Base-by-base conservation (phyloP, 768 basidiomycete species). In the Xerocomus potaroensis region DNA sequence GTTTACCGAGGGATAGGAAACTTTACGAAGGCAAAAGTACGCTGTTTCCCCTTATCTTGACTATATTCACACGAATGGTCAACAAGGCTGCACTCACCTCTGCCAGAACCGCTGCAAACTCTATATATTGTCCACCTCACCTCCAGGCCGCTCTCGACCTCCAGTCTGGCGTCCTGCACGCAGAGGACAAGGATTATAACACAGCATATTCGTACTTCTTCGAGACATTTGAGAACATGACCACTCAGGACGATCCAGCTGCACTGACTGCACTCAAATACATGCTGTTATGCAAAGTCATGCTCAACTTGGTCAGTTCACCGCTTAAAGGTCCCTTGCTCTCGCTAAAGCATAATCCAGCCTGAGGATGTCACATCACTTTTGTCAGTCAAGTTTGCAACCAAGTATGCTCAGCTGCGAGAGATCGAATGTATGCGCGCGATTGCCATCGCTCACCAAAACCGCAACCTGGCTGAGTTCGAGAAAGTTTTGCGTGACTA, bases 171-270 rank as follows among this genome's bases (percentile, higher is more conserved):
- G 75, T 95, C 34, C 76, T 97, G 9, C 91, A 96, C 58, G 93
- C 95, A 0, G 94, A 99, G 57, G 95, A 99, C 60, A 95, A 94
- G 62, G 95, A 98, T 68, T 98, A 96, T 67, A 94, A 80, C 48
- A 99, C 95, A 0, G 95, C 84, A 18, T 96, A 96, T 67, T 92
- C 90, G 0, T 99, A 98, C 71, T 98, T 97, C 70, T 92, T 90
- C 57, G 95, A 98, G 69, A 84, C 92, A 3, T 97, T 98, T 53
- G 96, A 99, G 68, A 92, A 84, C 42, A 73, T 92, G 54, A 80
- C 81, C 33, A 65, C 81, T 2, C 86, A 91, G 47, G 92, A 86
- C 16, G 84, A 91, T 53, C 78, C 81, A 1, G 59, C 67, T 30
- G 91, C 92, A 1, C 72, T 96, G 16, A 80, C 78, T 2, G 92